Conservation (phyloP, 331 rosid genomes). For the Saraca asoca region DNA sequence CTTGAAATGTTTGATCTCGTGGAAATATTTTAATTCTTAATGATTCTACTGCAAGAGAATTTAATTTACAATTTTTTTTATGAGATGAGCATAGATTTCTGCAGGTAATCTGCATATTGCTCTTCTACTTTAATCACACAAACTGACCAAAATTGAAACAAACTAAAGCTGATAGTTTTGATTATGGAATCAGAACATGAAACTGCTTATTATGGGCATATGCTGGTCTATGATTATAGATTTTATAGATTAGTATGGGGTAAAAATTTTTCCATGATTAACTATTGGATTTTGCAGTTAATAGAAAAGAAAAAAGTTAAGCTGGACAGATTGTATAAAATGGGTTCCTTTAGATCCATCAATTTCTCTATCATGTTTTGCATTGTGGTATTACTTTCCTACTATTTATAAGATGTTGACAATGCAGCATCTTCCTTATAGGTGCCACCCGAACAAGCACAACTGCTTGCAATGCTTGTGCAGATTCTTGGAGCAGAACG, state of each 20-base stretch:
- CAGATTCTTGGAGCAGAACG: slow-evolving; percentile 86
- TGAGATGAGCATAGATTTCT: background rate
- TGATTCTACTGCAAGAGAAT: too few species aligned
- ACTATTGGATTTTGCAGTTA: slow-evolving; percentile 24
- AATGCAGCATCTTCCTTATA: slow-evolving; percentile 31
- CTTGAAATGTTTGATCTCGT: too few species aligned
- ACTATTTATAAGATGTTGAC: slow-evolving; percentile 36
- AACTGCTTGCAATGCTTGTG: slow-evolving; percentile 90
- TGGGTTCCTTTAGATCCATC: slow-evolving; percentile 16
- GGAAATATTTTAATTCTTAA: too few species aligned
- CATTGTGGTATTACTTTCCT: slow-evolving; percentile 16
- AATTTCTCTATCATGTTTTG: slow-evolving; percentile 18
- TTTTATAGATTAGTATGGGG: background rate
- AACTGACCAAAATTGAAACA: background rate
- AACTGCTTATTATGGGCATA: slow-evolving; percentile 1
- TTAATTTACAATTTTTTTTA: too few species aligned
- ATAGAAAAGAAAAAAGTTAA: slow-evolving; percentile 11
- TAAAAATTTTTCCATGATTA: slow-evolving; percentile 2
- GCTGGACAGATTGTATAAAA: slow-evolving; percentile 9
- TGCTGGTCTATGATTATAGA: slow-evolving; percentile 7
- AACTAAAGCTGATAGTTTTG: slow-evolving; percentile 7
- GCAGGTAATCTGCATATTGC: background rate
- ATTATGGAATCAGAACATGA: background rate
- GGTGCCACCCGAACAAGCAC: slow-evolving; percentile 99
- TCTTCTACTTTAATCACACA: background rate